Evolutionary conservation across 306 rosid species (phyloP), one percentile per base, ranked within the genome.

Genomic region (Cicer judaicum): DNA sequence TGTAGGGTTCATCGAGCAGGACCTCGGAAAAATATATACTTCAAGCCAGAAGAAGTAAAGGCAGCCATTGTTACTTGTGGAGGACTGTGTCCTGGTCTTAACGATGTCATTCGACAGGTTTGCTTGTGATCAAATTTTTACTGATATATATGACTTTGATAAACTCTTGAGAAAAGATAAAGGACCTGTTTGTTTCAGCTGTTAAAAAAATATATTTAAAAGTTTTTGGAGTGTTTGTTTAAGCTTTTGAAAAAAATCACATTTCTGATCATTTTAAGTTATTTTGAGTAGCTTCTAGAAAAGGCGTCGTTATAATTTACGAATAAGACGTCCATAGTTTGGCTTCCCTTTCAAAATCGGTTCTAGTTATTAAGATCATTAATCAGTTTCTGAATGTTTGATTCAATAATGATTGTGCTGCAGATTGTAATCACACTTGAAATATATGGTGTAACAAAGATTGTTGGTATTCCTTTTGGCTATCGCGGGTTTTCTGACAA

Each of bases 41-140:
- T 87, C 78, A 84, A 83, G 64, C 98, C 99, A 1, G 99, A 95
- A 78, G 88, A 87, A 81, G 99, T 95, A 70, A 95, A 92, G 84
- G 98, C 99, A 54, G 99, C 97, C 48, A 95, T 95, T 68, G 88
- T 92, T 55, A 95, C 98, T 54, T 95, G 99, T 78, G 99, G 99
- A 72, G 99, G 99, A 49, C 99, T 95, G 79, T 95, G 99, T 79
- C 99, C 99, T 72, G 99, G 99, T 81, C 97, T 95, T 50, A 95
- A 95, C 76, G 99, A 95, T 68, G 99, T 95, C 76, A 95, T 95
- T 72, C 86, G 99, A 89, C 99, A 94, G 92, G 99, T 94, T 40
- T 74, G 85, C 72, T 70, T 78, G 39, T 44, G 21, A 70, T 81
- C 72, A 62, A 10, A 46, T 64, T 78, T 61, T 21, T 49, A 49